Conservation (phyloP, 805 yeast species). For the Torulaspora maleeae region DNA sequence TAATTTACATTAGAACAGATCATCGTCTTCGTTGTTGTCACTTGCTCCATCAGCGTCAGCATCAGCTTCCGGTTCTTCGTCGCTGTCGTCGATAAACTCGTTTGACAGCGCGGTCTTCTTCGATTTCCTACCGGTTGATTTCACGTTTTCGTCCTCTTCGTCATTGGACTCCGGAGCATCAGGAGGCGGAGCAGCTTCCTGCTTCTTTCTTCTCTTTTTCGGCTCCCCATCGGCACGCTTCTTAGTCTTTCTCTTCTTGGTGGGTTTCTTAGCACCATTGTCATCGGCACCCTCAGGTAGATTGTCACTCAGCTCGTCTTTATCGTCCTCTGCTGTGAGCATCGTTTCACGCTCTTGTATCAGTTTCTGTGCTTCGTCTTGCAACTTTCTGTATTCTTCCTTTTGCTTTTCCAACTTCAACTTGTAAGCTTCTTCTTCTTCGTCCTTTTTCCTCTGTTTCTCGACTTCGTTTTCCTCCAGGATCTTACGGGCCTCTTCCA, state of each 20-base stretch:
- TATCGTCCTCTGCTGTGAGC: conserved; percentile 40
- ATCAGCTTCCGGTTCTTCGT: conserved; percentile 26
- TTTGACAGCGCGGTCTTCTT: conserved; percentile 33
- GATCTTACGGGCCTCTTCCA: conserved; percentile 66
- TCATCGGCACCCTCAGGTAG: conserved; percentile 35
- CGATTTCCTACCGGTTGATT: conserved; percentile 23
- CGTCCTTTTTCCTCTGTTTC: conserved; percentile 44
- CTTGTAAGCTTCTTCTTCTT: conserved; percentile 46
- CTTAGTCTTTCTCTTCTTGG: conserved; percentile 27
- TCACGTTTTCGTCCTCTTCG: conserved; percentile 26
- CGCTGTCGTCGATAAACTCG: conserved; percentile 43
- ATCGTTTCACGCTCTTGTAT: conserved; percentile 50
- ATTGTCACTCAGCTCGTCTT: conserved; percentile 37
- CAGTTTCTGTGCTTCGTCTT: conserved; percentile 55
- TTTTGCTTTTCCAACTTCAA: conserved; percentile 47
- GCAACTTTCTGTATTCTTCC: conserved; percentile 46
- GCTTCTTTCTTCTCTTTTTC: conserved; percentile 24
- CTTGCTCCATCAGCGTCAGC: conserved; percentile 6
- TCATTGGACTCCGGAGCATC: conserved; percentile 23
- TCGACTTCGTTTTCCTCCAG: conserved; percentile 54
- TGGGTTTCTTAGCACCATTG: conserved; percentile 27
- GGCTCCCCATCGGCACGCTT: conserved; percentile 36
- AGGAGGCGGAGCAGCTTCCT: conserved; percentile 13
- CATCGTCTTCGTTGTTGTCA: conserved; percentile 17
- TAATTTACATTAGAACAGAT: conserved; percentile 6